Evolutionary conservation across 73 alveolate species (phyloP).

Genomic region (Diophrys sp.): DNA sequence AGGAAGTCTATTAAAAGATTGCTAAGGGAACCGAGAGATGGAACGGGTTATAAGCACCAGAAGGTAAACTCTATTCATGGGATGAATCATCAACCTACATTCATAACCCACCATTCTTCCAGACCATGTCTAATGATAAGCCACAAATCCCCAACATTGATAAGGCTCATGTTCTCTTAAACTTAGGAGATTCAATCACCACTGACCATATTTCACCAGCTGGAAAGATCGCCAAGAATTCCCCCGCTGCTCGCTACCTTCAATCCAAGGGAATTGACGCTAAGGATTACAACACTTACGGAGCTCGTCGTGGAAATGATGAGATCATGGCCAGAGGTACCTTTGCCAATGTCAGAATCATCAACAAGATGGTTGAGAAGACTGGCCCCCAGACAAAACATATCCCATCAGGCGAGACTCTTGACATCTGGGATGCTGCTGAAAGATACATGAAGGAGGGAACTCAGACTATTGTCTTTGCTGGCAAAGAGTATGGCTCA

Average conservation of each 20-base stretch:
- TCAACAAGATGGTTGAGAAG: constrained; percentile 77
- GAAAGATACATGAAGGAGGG: constrained; percentile 69
- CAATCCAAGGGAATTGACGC: constrained; percentile 63
- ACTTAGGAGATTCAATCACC: constrained; percentile 88
- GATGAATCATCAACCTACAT: constrained; percentile 81
- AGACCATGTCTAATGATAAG: constrained; percentile 54
- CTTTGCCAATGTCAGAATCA: constrained; percentile 85
- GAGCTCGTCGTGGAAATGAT: constrained; percentile 92
- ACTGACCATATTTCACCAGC: constrained; percentile 96
- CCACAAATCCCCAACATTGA: constrained; percentile 45
- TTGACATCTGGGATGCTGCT: constrained; percentile 88
- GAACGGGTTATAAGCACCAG: constrained; percentile 76
- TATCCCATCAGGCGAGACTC: constrained; percentile 76
- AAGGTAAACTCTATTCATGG: constrained; percentile 79
- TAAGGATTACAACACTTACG: constrained; percentile 88
- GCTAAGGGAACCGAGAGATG: constrained; percentile 88
- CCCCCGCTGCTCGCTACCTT: constrained; percentile 90
- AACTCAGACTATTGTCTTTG: constrained; percentile 64
- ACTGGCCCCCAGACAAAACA: constrained; percentile 79
- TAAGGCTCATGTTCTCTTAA: constrained; percentile 72
- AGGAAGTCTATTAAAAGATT: constrained; percentile 72
- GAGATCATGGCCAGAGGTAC: constrained; percentile 96
- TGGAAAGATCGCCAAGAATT: constrained; percentile 82
- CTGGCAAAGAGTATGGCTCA: constrained; percentile 93
- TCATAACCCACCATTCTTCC: constrained; percentile 91